Conservation (phyloP, 257 asterid genomes). For the Petrea volubilis region DNA sequence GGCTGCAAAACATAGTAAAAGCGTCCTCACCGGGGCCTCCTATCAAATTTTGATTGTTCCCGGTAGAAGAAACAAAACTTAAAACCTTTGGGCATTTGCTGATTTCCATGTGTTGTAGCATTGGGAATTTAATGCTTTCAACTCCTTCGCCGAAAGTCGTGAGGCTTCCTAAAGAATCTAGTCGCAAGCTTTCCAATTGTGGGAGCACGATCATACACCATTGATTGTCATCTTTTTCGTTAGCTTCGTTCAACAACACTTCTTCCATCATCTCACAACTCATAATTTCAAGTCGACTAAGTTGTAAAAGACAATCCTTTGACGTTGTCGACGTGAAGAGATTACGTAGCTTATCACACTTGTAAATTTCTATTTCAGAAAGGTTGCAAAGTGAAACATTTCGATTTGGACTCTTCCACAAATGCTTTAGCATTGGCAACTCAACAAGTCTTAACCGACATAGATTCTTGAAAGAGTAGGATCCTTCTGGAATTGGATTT, state of each 20-base stretch:
- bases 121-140: neutral
- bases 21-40: neutral
- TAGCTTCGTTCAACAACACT: neutral
- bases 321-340: neutral
- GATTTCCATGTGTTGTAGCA: neutral
- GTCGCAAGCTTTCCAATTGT: neutral
- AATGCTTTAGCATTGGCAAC: neutral
- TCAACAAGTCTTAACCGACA: rapidly evolving
- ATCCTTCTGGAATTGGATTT: too few species aligned
- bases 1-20: neutral
- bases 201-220: neutral
- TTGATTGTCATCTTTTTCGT: neutral
- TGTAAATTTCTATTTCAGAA: too few species aligned
- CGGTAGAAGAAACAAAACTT: neutral
- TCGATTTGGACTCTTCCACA: too few species aligned
- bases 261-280: neutral
- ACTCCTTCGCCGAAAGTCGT: neutral
- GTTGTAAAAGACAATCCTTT: neutral
- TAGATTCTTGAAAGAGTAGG: too few species aligned
- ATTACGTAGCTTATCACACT: neutral
- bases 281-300: neutral
- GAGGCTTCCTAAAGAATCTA: neutral
- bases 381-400: too few species aligned
- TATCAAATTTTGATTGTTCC: neutral
- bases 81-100: neutral